Evolutionary conservation across 345 rosid species (phyloP).

Genomic region (Eucalyptus brandiana): DNA sequence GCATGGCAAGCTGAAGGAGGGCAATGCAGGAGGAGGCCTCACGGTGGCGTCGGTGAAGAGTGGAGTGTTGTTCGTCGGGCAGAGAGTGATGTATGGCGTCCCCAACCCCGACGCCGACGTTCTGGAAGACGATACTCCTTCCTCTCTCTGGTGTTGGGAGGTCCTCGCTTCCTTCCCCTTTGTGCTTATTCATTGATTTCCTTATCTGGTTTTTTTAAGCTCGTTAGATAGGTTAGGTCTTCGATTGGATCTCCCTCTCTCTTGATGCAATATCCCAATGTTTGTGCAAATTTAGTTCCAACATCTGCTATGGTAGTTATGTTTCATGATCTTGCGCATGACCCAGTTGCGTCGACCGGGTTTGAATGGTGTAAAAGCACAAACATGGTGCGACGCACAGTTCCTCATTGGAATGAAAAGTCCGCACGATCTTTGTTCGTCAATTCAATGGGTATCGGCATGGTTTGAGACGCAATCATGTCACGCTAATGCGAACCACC

Average conservation of each 20-base stretch:
- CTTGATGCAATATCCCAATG: background rate
- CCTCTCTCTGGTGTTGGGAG: slow-evolving; percentile 98
- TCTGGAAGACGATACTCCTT: slow-evolving; percentile 53
- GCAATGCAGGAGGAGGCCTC: background rate
- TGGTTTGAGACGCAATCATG: background rate
- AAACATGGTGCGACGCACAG: background rate
- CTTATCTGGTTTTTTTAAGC: background rate
- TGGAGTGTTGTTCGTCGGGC: slow-evolving; percentile 57
- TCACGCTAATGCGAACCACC: background rate
- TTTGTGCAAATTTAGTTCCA: background rate
- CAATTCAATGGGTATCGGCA: background rate
- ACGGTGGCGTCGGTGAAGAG: slow-evolving; percentile 45
- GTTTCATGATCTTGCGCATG: background rate
- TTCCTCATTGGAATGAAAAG: background rate
- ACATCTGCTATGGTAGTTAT: background rate
- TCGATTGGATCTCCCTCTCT: background rate
- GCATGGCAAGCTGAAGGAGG: slow-evolving; percentile 18
- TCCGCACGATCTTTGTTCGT: background rate
- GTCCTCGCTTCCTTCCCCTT: slow-evolving; percentile 8
- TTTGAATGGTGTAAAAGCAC: background rate
- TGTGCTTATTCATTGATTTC: background rate
- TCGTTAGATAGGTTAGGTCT: background rate
- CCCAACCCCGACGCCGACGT: slow-evolving; percentile 65
- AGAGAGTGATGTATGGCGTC: slow-evolving; percentile 69
- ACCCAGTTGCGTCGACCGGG: background rate